Evolutionary conservation across 805 yeast species (phyloP).

Genomic region (Saturnispora saitoi): DNA sequence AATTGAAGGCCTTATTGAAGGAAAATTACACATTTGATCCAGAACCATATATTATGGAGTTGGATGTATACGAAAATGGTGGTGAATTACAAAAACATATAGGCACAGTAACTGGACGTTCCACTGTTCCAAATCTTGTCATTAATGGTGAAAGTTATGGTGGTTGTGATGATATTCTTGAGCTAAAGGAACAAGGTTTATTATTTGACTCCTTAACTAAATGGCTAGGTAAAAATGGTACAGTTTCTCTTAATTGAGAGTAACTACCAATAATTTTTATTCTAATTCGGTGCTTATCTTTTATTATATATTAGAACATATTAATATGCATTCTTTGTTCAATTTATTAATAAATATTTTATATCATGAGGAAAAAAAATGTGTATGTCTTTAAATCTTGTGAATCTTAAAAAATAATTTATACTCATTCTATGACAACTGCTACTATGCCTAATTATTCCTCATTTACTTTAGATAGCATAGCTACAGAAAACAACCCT

Average conservation of each 20-base stretch:
- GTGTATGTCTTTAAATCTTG: neutral
- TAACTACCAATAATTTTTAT: no score
- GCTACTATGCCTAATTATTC: slow-evolving; percentile 4
- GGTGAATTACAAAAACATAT: slow-evolving; percentile 65
- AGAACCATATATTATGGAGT: slow-evolving; percentile 62
- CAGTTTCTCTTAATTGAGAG: neutral
- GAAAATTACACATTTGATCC: slow-evolving; percentile 67
- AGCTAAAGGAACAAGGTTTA: slow-evolving; percentile 48
- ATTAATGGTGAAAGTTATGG: slow-evolving; percentile 73
- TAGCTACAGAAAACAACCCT: slow-evolving; percentile 12
- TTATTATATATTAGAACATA: neutral
- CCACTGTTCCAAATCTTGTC: slow-evolving; percentile 85
- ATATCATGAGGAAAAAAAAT: neutral
- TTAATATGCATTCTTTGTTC: neutral
- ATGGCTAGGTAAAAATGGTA: slow-evolving; percentile 52
- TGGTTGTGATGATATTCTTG: slow-evolving; percentile 76
- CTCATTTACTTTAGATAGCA: slow-evolving; percentile 19
- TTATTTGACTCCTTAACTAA: slow-evolving; percentile 42
- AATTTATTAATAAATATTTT: no score
- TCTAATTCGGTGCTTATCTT: no score
- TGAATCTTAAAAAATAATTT: no score
- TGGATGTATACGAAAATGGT: slow-evolving; percentile 76
- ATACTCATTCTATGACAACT: neutral
- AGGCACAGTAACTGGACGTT: slow-evolving; percentile 60
- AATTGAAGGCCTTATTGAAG: slow-evolving; percentile 56